Base-by-base conservation (phyloP, 2,329 filamentous ascomycete species). In the Ophiocordyceps camponoti-saundersi region DNA sequence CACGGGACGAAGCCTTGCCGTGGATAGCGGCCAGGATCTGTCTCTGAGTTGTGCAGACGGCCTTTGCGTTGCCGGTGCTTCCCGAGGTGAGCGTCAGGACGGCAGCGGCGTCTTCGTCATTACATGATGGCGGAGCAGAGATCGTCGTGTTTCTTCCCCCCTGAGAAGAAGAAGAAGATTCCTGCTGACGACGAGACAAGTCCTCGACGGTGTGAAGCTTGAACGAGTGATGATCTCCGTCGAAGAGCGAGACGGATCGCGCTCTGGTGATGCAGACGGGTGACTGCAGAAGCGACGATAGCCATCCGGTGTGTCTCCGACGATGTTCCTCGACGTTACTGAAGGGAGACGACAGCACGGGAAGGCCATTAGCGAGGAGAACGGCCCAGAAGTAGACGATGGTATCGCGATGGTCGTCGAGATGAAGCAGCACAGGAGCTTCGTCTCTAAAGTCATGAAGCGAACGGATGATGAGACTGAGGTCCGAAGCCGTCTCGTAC, bases 41-140 rank as follows among this genome's bases (percentile, higher is more conserved):
- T 0, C 49, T 45, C 47, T 73, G 65, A 0, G 55, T 61, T 1
- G 75, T 57, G 1, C 49, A 51, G 0, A 75, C 72, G 0, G 69
- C 71, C 53, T 76, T 77, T 4, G 68, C 59, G 45, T 66, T 64
- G 2, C 71, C 71, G 18, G 68, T 71, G 51, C 65, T 70, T 3
- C 73, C 72, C 1, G 71, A 75, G 1, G 72, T 76, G 4, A 77
- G 57, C 68, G 75, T 71, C 2, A 73, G 55, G 1, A 62, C 53
- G 4, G 64, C 64, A 2, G 57, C 34, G 15, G 53, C 47, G 44
- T 46, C 44, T 13, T 36, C 34, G 6, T 36, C 34, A 2, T 18
- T 18, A 20, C 18, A 10, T n/a, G n/a, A n/a, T n/a, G n/a, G n/a
- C n/a, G n/a, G n/a, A n/a, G n/a, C n/a, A n/a, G n/a, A n/a, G n/a